These are phyloP conservation scores for Cercospora sp. DNA, from an alignment of 2,329 filamentous ascomycete genomes.

Conservation along the genomic window DNA sequence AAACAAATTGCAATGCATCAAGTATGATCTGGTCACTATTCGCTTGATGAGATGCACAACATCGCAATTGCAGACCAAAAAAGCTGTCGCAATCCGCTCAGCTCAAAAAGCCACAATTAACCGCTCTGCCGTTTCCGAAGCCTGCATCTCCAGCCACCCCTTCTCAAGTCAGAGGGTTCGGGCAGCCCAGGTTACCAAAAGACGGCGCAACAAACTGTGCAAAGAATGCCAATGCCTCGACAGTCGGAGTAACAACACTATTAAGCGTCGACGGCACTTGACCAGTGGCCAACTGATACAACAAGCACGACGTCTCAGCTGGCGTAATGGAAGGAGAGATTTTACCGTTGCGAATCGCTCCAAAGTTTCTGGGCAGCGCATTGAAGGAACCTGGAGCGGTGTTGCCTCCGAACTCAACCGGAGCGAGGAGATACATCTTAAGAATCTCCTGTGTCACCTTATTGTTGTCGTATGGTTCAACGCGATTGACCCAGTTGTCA, in stretches of 20 bases:
- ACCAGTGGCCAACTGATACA: conserved; percentile 46
- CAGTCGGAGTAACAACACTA: conserved; percentile 40
- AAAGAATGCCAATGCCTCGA: conserved; percentile 39
- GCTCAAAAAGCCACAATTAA: background rate
- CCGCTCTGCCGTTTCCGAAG: background rate
- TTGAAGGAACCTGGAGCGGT: conserved; percentile 34
- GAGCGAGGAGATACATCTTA: conserved; percentile 43
- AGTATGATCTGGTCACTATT: background rate
- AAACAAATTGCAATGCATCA: background rate
- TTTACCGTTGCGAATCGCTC: conserved; percentile 41
- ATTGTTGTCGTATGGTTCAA: conserved; percentile 35
- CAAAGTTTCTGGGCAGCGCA: conserved; percentile 37
- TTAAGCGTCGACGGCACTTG: conserved; percentile 43
- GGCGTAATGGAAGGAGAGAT: conserved; percentile 38
- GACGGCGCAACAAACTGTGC: conserved; percentile 35
- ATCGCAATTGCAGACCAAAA: background rate
- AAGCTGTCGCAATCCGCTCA: background rate
- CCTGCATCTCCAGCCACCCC: background rate
- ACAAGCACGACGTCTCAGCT: conserved; percentile 39
- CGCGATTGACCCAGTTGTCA: conserved; percentile 39
- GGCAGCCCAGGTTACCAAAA: conserved; percentile 43
- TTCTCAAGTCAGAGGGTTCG: conserved; percentile 21
- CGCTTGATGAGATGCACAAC: background rate
- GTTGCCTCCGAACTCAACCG: conserved; percentile 46
- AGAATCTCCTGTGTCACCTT: conserved; percentile 43